Percentiles rank a stretch among this genome's conserved stretches.
These are phyloP conservation scores for Globisporangium rhizosaccharum DNA, from an alignment of 352 stramenopile genomes.

Conservation along the genomic window DNA sequence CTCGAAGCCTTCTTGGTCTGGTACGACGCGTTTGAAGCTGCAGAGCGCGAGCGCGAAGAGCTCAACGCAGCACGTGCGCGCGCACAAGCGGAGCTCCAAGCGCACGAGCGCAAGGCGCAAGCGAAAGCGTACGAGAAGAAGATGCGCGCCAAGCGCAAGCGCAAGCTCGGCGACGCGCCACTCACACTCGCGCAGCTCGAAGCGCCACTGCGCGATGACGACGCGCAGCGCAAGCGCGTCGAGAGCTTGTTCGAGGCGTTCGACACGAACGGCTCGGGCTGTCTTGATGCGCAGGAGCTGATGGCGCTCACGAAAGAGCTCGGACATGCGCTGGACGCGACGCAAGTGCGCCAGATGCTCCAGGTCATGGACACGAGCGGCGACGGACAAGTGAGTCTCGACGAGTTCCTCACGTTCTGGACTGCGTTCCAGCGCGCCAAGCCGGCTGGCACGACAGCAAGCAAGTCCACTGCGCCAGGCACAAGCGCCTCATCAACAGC, in stretches of 20 bases:
- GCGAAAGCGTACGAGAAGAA: slow-evolving; percentile 28
- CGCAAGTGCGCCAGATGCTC: slow-evolving; percentile 51
- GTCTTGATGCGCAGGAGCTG: slow-evolving; percentile 49
- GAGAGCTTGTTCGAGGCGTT: slow-evolving; percentile 51
- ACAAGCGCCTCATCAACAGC: neutral
- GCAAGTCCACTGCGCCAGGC: neutral
- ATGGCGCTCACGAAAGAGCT: slow-evolving; percentile 37
- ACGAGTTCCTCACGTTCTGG: slow-evolving; percentile 71
- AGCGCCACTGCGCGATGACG: slow-evolving; percentile 3
- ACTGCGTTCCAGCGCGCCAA: slow-evolving; percentile 40
- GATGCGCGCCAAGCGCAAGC: slow-evolving; percentile 29
- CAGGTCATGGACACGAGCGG: slow-evolving; percentile 55
- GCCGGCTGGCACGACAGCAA: neutral
- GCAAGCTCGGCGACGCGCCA: slow-evolving; percentile 18
- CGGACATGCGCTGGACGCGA: slow-evolving; percentile 36
- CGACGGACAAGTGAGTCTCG: slow-evolving; percentile 46
- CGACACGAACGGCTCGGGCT: slow-evolving; percentile 47
- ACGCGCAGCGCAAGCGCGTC: slow-evolving; percentile 23
- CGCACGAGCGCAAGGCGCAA: slow-evolving; percentile 35
- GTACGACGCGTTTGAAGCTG: slow-evolving; percentile 46
- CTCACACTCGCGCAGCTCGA: neutral
- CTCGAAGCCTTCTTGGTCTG: slow-evolving; percentile 45
- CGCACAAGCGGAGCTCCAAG: slow-evolving; percentile 33
- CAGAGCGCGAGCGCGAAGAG: slow-evolving; percentile 41
- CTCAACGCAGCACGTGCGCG: slow-evolving; percentile 32